Evolutionary conservation across 257 asterid genomes (phyloP).

Genomic region (Forsythia suspensa): DNA sequence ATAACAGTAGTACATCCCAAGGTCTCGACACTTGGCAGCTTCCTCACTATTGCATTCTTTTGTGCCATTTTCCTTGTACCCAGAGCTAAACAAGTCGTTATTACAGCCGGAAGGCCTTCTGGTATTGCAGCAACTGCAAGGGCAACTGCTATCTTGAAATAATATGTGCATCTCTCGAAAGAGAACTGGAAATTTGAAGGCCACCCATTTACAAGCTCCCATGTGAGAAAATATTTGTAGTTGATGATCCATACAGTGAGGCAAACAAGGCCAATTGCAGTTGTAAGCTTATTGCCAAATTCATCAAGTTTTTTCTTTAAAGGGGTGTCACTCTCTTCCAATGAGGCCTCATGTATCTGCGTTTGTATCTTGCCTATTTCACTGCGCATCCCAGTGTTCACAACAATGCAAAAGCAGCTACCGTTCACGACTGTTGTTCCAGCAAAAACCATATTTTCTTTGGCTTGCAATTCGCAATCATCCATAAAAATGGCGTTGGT

Average conservation of each 20-base stretch:
- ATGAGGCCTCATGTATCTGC: constrained; percentile 67
- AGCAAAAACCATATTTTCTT: constrained; percentile 73
- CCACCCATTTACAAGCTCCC: constrained; percentile 61
- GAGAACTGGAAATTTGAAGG: constrained; percentile 58
- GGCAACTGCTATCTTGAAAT: constrained; percentile 72
- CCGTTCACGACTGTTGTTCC: constrained; percentile 73
- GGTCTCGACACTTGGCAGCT: constrained; percentile 78
- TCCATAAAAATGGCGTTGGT: constrained; percentile 34
- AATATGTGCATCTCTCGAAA: constrained; percentile 66
- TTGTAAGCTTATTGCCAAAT: constrained; percentile 63
- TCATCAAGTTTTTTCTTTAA: constrained; percentile 69
- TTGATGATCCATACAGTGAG: constrained; percentile 62
- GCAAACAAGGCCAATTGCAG: constrained; percentile 59
- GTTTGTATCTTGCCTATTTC: constrained; percentile 65
- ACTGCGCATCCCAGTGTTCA: constrained; percentile 58
- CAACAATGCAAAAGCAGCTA: constrained; percentile 54
- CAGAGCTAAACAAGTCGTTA: constrained; percentile 68
- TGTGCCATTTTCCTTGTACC: constrained; percentile 73
- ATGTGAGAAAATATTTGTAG: constrained; percentile 56
- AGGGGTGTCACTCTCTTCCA: constrained; percentile 65
- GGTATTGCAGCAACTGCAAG: constrained; percentile 87
- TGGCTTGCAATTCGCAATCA: constrained; percentile 65
- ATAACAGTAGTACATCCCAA: constrained; percentile 76
- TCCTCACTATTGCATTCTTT: constrained; percentile 65
- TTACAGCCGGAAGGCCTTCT: constrained; percentile 78